These are phyloP conservation scores for Musa acuminata DNA, from an alignment of 176 grass and related monocot genomes.

Conservation along the genomic window DNA sequence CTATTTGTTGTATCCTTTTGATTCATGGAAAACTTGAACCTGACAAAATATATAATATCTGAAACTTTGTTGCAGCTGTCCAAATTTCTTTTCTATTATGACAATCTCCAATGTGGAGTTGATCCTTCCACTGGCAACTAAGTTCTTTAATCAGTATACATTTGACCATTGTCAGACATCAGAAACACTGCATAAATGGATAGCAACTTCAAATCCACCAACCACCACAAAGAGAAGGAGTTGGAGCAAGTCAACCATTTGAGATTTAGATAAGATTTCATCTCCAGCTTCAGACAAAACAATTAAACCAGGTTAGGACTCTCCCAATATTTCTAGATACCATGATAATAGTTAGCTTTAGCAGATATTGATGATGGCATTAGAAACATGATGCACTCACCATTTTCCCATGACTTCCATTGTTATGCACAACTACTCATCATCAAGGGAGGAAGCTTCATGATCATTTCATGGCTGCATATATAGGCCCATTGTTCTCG, in stretches of 20 bases:
- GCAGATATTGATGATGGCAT: no score
- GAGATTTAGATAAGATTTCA: neutral
- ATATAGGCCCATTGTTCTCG: no score
- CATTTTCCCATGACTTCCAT: no score
- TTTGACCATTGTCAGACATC: no score
- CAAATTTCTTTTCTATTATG: neutral
- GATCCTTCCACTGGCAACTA: neutral
- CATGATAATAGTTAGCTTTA: no score
- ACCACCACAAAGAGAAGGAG: neutral
- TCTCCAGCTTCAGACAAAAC: neutral
- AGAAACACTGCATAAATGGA: neutral
- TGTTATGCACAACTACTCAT: no score
- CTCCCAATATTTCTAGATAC: no score
- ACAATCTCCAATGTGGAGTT: neutral
- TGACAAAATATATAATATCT: neutral
- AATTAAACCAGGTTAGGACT: no score
- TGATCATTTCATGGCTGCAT: no score
- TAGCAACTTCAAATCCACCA: neutral
- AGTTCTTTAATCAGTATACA: neutral
- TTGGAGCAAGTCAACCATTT: neutral
- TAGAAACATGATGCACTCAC: no score
- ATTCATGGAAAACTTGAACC: neutral
- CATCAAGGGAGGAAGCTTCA: no score
- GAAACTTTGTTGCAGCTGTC: neutral
- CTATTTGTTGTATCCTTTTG: no score